Evolutionary conservation across 768 basidiomycete genomes (phyloP), one percentile per base, ranked within the genome.

Genomic region (Boletus rubroflammeus): DNA sequence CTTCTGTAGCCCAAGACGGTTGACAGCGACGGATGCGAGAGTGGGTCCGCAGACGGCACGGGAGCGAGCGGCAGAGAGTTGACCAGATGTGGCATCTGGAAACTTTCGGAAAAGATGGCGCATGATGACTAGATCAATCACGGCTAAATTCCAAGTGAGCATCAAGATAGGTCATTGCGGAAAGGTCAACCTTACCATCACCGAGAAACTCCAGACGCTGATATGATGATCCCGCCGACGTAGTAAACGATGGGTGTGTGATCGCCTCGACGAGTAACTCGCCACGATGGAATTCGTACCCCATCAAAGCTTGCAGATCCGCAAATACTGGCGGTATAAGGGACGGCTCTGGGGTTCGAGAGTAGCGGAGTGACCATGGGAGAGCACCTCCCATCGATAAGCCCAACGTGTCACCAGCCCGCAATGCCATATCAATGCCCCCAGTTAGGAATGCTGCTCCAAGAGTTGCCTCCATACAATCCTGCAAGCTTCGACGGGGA

Each of bases 171-270:
- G 19, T 17, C 41, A 19, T 32, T 51, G 40, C 10, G 1, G 42
- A 3, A 19, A 44, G 25, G n/a, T 32, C 8, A 44, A 54, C 19
- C 83, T 72, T 66, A 93, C 92, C 89, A 66, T 96, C 93, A 31
- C 93, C 93, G 3, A 96, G 77, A 61, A 93, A 94, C 62, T 96
- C 93, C 11, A 94, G 73, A 14, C 93, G 81, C 57, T 96, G 88
- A 68, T 95, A 95, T 3, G 88, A 90, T 6, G 81, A 73, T 10
- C 76, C 76, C 13, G 76, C 78, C 1, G 72, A 72, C 5, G 71
- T 66, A 10, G 78, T 74, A 60, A 89, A 89, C 0, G 90, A 91
- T 0, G 92, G 88, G 65, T 96, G 93, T 0, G 90, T 92, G n/a
- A 93, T 71, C 9, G 92, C 91, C 70, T 93, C 85, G 8, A 88